Conservation (phyloP, 2,329 filamentous ascomycete genomes). For the Zymoseptoria brevis region DNA sequence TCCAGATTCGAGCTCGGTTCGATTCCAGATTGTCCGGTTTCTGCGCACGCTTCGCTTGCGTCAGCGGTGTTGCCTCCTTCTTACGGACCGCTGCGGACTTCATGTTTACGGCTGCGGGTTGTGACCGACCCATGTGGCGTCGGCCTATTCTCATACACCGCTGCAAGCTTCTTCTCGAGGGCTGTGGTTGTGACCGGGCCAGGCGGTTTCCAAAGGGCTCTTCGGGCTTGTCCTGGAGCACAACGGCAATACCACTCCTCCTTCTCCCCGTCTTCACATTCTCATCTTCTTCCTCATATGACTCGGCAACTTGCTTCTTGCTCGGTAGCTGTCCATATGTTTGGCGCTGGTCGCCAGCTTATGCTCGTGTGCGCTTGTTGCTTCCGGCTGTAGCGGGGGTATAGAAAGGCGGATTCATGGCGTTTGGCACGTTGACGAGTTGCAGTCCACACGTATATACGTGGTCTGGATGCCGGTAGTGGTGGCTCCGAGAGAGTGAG, state of each 20-base stretch:
- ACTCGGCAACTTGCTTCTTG: slow-evolving; percentile 80
- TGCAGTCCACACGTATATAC: neutral
- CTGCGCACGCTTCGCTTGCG: slow-evolving; percentile 31
- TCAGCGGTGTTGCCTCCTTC: too few species aligned
- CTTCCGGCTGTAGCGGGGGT: slow-evolving; percentile 47
- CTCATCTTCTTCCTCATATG: slow-evolving; percentile 39
- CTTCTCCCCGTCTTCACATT: slow-evolving; percentile 27
- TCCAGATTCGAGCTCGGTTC: too few species aligned
- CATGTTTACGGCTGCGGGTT: too few species aligned
- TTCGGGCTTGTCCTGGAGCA: slow-evolving; percentile 28
- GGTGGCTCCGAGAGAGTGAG: neutral
- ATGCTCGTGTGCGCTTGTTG: slow-evolving; percentile 68
- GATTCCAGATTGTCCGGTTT: slow-evolving; percentile 49
- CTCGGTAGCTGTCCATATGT: slow-evolving; percentile 73
- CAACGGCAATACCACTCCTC: slow-evolving; percentile 20
- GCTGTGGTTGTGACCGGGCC: slow-evolving; percentile 45
- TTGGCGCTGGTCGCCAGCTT: slow-evolving; percentile 62
- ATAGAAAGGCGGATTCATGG: slow-evolving; percentile 82
- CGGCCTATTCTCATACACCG: slow-evolving; percentile 39
- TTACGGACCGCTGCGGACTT: too few species aligned
- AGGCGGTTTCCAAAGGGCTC: slow-evolving; percentile 43
- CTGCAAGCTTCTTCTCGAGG: slow-evolving; percentile 54
- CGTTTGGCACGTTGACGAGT: slow-evolving; percentile 84
- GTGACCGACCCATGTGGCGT: slow-evolving; percentile 12
- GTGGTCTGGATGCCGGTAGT: neutral